Evolutionary conservation across 768 basidiomycete species (phyloP).

Genomic region (Hericium coralloides): DNA sequence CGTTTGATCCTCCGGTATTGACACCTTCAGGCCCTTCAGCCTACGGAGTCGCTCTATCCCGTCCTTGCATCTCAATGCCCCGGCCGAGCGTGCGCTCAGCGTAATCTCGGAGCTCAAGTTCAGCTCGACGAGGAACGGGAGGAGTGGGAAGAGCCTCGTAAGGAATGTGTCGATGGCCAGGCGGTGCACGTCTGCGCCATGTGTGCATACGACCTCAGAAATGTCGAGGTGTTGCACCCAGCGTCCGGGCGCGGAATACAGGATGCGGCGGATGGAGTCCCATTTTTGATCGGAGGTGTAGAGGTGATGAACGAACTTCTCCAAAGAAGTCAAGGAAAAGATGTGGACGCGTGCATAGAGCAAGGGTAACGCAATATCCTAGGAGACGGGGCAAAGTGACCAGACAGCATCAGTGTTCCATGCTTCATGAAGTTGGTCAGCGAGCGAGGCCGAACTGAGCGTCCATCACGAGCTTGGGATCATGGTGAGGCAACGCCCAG

Average conservation of each 20-base stretch:
- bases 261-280: constrained; percentile 84
- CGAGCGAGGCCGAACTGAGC: too few relatives aligned
- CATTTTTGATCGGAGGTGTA: constrained; percentile 63
- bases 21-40: constrained; percentile 9
- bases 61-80: constrained; percentile 7
- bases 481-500: not conserved
- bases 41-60: constrained; percentile 7
- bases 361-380: constrained; percentile 63
- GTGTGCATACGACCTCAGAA: constrained; percentile 30
- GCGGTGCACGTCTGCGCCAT: constrained; percentile 33
- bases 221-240: constrained; percentile 78
- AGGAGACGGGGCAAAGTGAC: constrained; percentile 1
- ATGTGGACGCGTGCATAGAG: constrained; percentile 51
- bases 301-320: constrained; percentile 51
- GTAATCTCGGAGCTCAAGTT: constrained; percentile 5
- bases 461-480: not conserved
- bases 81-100: constrained; percentile 8
- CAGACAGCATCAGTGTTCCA: not conserved
- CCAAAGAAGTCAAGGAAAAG: constrained; percentile 33
- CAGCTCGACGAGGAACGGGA: constrained; percentile 17
- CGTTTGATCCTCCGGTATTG: constrained; percentile 7
- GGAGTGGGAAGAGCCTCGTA: constrained; percentile 52
- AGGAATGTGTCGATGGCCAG: constrained; percentile 56
- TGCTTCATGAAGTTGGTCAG: too few relatives aligned
- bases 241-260: constrained; percentile 80